Conservation (phyloP, 345 rosid species). For the Gossypium ekmanianum region DNA sequence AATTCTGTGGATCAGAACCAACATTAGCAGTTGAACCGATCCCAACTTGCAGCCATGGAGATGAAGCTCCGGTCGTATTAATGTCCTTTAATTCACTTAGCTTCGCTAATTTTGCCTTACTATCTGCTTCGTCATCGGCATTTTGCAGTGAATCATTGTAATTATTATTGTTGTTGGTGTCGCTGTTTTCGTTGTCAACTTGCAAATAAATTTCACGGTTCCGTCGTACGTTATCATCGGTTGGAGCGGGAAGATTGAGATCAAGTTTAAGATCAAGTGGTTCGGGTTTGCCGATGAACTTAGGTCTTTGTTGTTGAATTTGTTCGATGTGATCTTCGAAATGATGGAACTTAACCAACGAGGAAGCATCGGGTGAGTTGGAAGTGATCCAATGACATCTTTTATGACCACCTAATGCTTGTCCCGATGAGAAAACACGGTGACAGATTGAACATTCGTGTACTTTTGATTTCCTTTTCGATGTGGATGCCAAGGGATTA, state of each 20-base stretch:
- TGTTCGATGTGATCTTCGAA: slow-evolving; percentile 50
- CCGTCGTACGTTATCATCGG: slow-evolving; percentile 14
- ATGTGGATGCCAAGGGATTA: slow-evolving; percentile 26
- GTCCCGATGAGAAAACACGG: slow-evolving; percentile 87
- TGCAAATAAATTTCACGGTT: slow-evolving; percentile 32
- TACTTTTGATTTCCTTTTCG: slow-evolving; percentile 66
- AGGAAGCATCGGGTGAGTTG: slow-evolving; percentile 40
- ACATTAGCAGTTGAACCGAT: slow-evolving; percentile 51
- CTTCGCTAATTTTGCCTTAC: slow-evolving; percentile 56
- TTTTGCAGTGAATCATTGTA: slow-evolving; percentile 20
- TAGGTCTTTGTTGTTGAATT: slow-evolving; percentile 45
- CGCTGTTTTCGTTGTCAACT: slow-evolving; percentile 18
- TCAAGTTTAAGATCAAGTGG: slow-evolving; percentile 55
- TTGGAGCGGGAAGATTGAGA: slow-evolving; percentile 59
- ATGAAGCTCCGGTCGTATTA: slow-evolving; percentile 39
- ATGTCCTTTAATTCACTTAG: slow-evolving; percentile 61
- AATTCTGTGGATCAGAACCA: slow-evolving; percentile 31
- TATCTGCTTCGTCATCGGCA: slow-evolving; percentile 61
- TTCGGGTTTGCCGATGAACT: slow-evolving; percentile 33
- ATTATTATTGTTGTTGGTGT: slow-evolving; percentile 4
- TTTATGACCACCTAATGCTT: slow-evolving; percentile 95
- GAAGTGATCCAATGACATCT: slow-evolving; percentile 98
- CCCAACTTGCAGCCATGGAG: slow-evolving; percentile 83
- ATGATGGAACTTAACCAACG: slow-evolving; percentile 50
- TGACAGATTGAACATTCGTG: slow-evolving; percentile 96